phyloP scores from a whole-genome alignment of 257 asterid genomes.

The Solanum corneliomulleri region DNA sequence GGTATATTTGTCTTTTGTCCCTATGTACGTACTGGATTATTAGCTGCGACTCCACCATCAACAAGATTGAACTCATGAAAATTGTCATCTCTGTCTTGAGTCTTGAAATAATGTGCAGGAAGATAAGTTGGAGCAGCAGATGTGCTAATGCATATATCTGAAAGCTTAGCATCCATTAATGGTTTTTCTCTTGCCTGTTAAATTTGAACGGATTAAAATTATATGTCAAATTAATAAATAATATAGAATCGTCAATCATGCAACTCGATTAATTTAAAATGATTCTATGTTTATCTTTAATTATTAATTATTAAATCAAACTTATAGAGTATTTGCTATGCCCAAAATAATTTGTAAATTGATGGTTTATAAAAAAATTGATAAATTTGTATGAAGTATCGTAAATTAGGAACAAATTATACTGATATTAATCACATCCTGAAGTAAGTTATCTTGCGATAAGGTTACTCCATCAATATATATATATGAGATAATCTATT shows the following conservation, averaged over 20 bases:
- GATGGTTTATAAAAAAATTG: background rate
- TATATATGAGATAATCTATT: no score
- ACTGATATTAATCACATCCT: no score
- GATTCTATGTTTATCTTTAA: background rate
- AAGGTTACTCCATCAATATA: no score
- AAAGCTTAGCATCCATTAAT: slow-evolving; percentile 19
- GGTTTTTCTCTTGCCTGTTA: background rate
- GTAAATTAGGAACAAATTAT: no score
- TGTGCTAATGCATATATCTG: slow-evolving; percentile 36
- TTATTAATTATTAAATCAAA: background rate
- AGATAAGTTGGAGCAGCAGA: slow-evolving; percentile 54
- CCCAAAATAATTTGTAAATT: background rate
- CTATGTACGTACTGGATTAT: slow-evolving; percentile 35
- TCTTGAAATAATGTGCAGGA: slow-evolving; percentile 33
- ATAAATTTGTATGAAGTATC: background rate
- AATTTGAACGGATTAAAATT: background rate
- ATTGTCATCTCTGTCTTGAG: slow-evolving; percentile 10
- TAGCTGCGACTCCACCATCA: slow-evolving; percentile 53
- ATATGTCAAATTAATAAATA: background rate
- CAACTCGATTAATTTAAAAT: background rate
- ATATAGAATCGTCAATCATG: background rate
- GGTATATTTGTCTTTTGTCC: no score
- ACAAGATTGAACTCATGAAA: slow-evolving; percentile 13
- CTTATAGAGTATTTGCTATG: background rate
- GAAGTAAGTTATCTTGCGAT: no score